Evolutionary conservation across 345 rosid species (phyloP), one percentile per base, ranked within the genome.

Genomic region (Xanthoceras sorbifolium): DNA sequence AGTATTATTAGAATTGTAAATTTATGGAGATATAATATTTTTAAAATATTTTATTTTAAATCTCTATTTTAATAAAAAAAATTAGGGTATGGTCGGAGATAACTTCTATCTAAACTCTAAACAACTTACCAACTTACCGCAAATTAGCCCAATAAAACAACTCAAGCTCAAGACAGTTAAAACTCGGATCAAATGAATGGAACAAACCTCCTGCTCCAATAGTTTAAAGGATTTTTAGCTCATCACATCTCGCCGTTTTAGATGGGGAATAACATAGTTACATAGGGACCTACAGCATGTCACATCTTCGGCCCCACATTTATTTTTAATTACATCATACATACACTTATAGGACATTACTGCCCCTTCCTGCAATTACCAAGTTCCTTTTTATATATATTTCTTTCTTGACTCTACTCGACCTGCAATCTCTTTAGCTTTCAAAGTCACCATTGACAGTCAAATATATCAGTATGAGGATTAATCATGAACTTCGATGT

Each of bases 401-500:
- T 8, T 69, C 61, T 31, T 25, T 31, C 44, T 40, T 9, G 40
- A 36, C 67, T 60, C 2, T 14, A 31, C 23, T 28, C 42, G 52
- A n/a, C 22, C 61, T 12, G 62, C 77, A 63, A 63, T 63, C 61
- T 29, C 62, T 29, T 46, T 25, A n/a, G 44, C 69, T 44, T 63
- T 63, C 15, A 18, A 15, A 71, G 18, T 57, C 0, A 23, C 26
- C 57, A 9, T 14, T 2, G 1, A 6, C 15, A 62, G 12, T 2
- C 44, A 3, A 0, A 14, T 48, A 48, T 48, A 46, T 26, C 9
- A 2, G 6, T 29, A 40, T 40, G 26, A 62, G 8, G 25, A 59
- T 61, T 38, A 9, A 38, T 61, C 59, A 60, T 42, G 18, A 44
- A 40, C 26, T 42, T 18, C 10, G 26, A 15, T 40, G 12, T 50